These are phyloP conservation scores for Sporisorium reilianum DNA, from an alignment of 1,284 basidiomycete genomes.

Conservation along the genomic window DNA sequence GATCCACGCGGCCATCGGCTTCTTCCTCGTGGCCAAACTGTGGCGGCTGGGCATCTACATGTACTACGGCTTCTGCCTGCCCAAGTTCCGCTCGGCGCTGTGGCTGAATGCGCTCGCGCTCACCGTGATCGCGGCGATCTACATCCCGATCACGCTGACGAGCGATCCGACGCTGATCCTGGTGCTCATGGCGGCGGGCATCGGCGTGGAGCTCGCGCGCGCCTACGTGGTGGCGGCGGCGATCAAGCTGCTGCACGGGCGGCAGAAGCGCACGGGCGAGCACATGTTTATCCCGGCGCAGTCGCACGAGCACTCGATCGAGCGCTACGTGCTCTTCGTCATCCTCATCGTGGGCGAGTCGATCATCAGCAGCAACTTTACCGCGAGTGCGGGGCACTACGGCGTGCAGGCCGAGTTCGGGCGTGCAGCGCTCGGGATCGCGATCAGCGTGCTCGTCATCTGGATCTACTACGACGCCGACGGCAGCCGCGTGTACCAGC, in stretches of 20 bases:
- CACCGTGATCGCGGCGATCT: conserved; percentile 52
- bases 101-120: conserved; percentile 56
- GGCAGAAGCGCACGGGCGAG: conserved; percentile 41
- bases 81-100: conserved; percentile 62
- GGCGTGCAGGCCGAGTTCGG: conserved; percentile 55
- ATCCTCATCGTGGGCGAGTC: conserved; percentile 65
- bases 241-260: conserved; percentile 52
- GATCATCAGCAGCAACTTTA: conserved; percentile 52
- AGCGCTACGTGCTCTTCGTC: conserved; percentile 59
- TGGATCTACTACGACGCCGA: conserved; percentile 66
- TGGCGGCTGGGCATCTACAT: conserved; percentile 52
- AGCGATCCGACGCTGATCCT: conserved; percentile 41
- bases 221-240: conserved; percentile 49
- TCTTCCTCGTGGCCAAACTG: conserved; percentile 62
- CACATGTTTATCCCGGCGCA: conserved; percentile 60
- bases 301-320: conserved; percentile 62
- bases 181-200: conserved; percentile 50
- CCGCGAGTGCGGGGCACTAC: conserved; percentile 31
- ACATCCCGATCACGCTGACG: conserved; percentile 56
- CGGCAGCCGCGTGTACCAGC: conserved; percentile 62
- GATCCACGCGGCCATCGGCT: conserved; percentile 55
- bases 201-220: conserved; percentile 51
- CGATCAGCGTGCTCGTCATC: conserved; percentile 61
- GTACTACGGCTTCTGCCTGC: conserved; percentile 61
- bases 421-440: conserved; percentile 56